Base-by-base conservation (phyloP, 164 flowering plant genomes). In the Stephania yunnanensis region DNA sequence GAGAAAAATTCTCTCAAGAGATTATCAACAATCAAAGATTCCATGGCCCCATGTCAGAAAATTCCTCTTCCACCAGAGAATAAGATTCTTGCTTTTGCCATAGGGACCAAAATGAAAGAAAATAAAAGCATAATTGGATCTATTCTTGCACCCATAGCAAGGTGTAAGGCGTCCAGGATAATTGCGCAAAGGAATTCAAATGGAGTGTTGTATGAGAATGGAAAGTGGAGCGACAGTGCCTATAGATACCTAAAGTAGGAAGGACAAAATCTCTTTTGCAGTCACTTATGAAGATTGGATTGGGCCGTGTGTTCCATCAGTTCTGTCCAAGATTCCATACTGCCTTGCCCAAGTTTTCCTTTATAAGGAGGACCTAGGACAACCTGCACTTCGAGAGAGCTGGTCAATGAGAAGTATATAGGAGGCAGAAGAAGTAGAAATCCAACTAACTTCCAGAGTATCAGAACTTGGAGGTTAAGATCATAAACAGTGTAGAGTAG, bases 71-170 rank as follows among this genome's bases (percentile, higher is more conserved):
- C 70, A 75, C 76, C 67, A 31, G 70, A 74, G 93, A 83, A 92
- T 89, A 74, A 80, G 93, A 84, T 89, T 91, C 97, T 80, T 74
- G 74, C 77, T 77, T 87, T 84, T 79, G 76, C 77, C 70, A 78
- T 79, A 77, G 64, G 85, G 86, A 84, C 83, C 81, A 82, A 84
- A 79, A 77, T 46, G 72, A 83, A 83, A 81, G 76, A 73, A 42
- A 74, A 82, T 61, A 82, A 81, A 76, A 75, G 65, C 61, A 74
- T 72, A 70, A 73, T 71, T 73, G 96, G 88, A 87, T 89, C 87
- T 82, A 89, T 88, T 88, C 94, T 80, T 81, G 89, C 86, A 87
- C 85, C 89, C 75, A 78, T 81, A 84, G 89, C 86, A 83, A 83
- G 87, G 86, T 70, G 72, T 85, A 80, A 81, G 78, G 78, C 80